phyloP scores from a whole-genome alignment of 164 flowering plant species.

The Berberis thunbergii region DNA sequence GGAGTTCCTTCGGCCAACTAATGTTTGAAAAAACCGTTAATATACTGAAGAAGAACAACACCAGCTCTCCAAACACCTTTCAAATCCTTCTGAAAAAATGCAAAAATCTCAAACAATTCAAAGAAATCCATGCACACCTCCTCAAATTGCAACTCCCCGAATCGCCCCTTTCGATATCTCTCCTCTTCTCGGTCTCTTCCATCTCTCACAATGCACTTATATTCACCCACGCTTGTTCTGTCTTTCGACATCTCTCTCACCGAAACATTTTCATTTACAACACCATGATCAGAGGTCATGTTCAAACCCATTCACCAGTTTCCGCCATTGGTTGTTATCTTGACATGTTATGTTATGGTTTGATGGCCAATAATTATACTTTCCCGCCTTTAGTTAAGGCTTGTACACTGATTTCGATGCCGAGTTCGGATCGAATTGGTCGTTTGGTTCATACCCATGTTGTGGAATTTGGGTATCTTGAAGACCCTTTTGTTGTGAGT shows the following conservation, averaged over 20 bases:
- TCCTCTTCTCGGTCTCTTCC: constrained; percentile 34
- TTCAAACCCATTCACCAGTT: constrained; percentile 20
- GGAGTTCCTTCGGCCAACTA: not conserved
- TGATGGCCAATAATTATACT: constrained; percentile 45
- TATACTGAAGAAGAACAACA: constrained; percentile 2
- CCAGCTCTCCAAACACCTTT: constrained; percentile 5
- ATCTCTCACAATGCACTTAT: constrained; percentile 24
- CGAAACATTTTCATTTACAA: constrained; percentile 53
- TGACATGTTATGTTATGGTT: constrained; percentile 38
- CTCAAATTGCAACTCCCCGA: constrained; percentile 25
- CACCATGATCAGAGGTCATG: constrained; percentile 46
- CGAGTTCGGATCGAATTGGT: constrained; percentile 21
- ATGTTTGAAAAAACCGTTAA: constrained; percentile 27
- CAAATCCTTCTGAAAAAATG: constrained; percentile 22
- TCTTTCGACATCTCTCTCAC: constrained; percentile 21
- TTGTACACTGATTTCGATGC: constrained; percentile 18
- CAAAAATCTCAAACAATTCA: constrained; percentile 47
- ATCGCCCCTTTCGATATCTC: constrained; percentile 27
- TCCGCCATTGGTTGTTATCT: constrained; percentile 35
- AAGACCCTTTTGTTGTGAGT: constrained; percentile 44
- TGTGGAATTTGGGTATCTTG: constrained; percentile 29
- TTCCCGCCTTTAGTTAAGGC: constrained; percentile 60
- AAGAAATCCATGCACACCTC: constrained; percentile 46
- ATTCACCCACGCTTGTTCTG: constrained; percentile 28
- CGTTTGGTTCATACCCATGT: constrained; percentile 52